Percentiles rank a stretch among this genome's conserved stretches.
Evolutionary conservation across 2,329 filamentous ascomycete genomes (phyloP).

Genomic region (Pyrenochaeta sp.): DNA sequence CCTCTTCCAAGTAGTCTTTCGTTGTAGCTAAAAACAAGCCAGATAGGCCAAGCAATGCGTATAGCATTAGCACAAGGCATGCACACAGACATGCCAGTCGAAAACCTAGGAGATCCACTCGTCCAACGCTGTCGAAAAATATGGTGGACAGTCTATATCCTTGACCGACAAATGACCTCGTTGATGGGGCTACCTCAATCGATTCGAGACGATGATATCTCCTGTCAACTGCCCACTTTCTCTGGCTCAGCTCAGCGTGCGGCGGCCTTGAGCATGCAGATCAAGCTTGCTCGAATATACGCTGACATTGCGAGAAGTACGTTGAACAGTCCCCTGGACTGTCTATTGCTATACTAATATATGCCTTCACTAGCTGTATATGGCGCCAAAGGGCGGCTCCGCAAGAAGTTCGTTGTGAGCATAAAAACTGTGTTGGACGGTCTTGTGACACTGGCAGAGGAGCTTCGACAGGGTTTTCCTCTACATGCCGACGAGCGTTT

Average conservation of each 20-base stretch:
- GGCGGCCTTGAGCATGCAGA: slow-evolving; percentile 56
- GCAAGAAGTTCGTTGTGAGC: slow-evolving; percentile 46
- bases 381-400: slow-evolving; percentile 56
- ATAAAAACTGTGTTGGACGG: slow-evolving; percentile 53
- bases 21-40: neutral
- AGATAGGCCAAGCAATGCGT: slow-evolving; percentile 63
- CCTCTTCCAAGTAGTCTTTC: no score
- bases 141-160: slow-evolving; percentile 65
- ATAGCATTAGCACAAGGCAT: slow-evolving; percentile 61
- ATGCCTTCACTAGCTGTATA: slow-evolving; percentile 49
- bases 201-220: slow-evolving; percentile 61
- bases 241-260: slow-evolving; percentile 49
- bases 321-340: slow-evolving; percentile 15
- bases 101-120: slow-evolving; percentile 51
- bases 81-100: slow-evolving; percentile 61
- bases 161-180: slow-evolving; percentile 64
- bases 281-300: slow-evolving; percentile 57
- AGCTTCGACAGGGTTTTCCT: slow-evolving; percentile 50
- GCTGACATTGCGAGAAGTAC: slow-evolving; percentile 57
- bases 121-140: slow-evolving; percentile 59
- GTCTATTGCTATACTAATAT: neutral
- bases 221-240: slow-evolving; percentile 57
- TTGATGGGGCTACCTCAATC: slow-evolving; percentile 62
- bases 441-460: slow-evolving; percentile 52
- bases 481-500: slow-evolving; percentile 47